Base-by-base conservation (phyloP, 225 moss, liverwort and hornwort genomes). In the Pseudisothecium myosuroides region DNA sequence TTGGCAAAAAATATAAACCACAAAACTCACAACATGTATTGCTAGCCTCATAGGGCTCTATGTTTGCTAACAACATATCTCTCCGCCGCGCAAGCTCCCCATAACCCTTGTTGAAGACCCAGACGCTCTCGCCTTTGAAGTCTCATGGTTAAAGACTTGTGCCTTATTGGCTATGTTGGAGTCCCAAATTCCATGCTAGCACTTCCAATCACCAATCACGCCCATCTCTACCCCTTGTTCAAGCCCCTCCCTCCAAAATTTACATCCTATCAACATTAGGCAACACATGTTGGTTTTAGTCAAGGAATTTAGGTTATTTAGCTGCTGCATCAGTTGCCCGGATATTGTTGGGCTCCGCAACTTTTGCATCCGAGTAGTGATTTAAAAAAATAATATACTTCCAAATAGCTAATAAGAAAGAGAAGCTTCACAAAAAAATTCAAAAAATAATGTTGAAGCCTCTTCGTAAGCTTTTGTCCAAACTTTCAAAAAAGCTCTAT, bases 261-360 rank as follows among this genome's bases (percentile, higher is more conserved):
- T 22, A 12, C 13, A 23, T 8, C 24, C 7, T 41, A 26, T 41
- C 8, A 71, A 8, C 8, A 65, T 34, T 65, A 6, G 18, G 3
- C 10, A 65, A 18, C 0, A 26, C 9, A 0, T 71, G 15, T 9
- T 71, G 5, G 9, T 41, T 2, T 26, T 0, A 41, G 0, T 26
- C 5, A 41, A 41, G 9, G 71, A 26, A 71, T 27, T 43, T n/a
- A n/a, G n/a, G n/a, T n/a, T n/a, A n/a, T n/a, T n/a, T 9, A 43
- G 4, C 0, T 72, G 2, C 1, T 72, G 0, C 3, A 2, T 71
- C 3, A 41, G 5, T 0, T 15, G 2, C 16, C 0, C 0, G 0
- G 15, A 43, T 43, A 27, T 2, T 27, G 41, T 23, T 1, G 1
- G 14, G 3, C 26, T 71, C 9, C 1, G 27, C 41, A 26, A 71